Percentiles rank a stretch among this genome's conserved stretches.
Evolutionary conservation across 768 basidiomycete genomes (phyloP).

Genomic region (Pseudohyphozyma bogoriensis): DNA sequence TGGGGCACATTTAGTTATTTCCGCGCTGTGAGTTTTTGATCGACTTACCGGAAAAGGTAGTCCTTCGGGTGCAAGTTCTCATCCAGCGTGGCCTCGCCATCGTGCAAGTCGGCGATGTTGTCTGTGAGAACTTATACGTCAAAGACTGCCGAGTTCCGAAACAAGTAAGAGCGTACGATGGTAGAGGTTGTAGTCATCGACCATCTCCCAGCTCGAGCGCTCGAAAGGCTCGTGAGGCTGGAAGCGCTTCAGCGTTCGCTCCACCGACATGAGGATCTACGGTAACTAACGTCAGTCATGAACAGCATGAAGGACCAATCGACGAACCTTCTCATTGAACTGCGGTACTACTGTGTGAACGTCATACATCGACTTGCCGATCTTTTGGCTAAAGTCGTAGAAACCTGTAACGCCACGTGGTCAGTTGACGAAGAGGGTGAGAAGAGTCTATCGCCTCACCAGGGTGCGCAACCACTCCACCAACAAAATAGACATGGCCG

Average conservation of each 20-base stretch:
- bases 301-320: too few species aligned
- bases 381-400: conserved; percentile 38
- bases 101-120: conserved; percentile 15
- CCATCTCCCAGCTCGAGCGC: conserved; percentile 39
- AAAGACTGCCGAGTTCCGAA: neutral
- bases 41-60: conserved; percentile 33
- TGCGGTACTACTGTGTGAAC: conserved; percentile 37
- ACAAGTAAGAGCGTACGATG: conserved; percentile 8
- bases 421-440: neutral
- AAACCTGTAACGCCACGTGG: conserved; percentile 32
- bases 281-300: too few species aligned
- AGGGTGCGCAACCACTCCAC: conserved; percentile 38
- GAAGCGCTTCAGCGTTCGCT: conserved; percentile 40
- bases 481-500: conserved; percentile 39
- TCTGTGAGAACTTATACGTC: conserved; percentile 23
- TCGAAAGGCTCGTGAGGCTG: conserved; percentile 38
- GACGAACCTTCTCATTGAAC: conserved; percentile 40
- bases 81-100: conserved; percentile 3
- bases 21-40: neutral
- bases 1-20: neutral
- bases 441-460: conserved; percentile 23
- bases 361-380: conserved; percentile 35
- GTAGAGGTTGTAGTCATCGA: conserved; percentile 36
- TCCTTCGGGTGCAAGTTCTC: conserved; percentile 35
- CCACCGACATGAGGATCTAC: conserved; percentile 38